Evolutionary conservation across 192 early-diverging fungal species (phyloP).

Genomic region (Backusella luteola): DNA sequence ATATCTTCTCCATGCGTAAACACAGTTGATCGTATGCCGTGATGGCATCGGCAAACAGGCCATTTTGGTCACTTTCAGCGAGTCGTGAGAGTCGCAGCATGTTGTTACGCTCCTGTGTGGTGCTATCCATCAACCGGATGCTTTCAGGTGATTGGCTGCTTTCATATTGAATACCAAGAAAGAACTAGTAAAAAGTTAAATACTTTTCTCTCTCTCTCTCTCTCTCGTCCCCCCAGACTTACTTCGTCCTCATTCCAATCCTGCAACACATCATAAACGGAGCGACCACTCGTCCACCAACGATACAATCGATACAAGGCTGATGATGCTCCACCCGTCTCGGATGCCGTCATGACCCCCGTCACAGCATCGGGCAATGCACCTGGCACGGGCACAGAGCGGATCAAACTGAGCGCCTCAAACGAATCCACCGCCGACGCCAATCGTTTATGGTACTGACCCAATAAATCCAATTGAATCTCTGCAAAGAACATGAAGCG

Average conservation of each 20-base stretch:
- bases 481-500: slow-evolving; percentile 56
- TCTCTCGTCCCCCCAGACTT: slow-evolving; percentile 5
- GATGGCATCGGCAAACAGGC: slow-evolving; percentile 10
- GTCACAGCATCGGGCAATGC: slow-evolving; percentile 52
- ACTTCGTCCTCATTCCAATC: slow-evolving; percentile 59
- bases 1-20: slow-evolving; percentile 42
- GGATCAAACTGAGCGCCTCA: slow-evolving; percentile 46
- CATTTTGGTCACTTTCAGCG: neutral
- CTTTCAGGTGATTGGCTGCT: slow-evolving; percentile 26
- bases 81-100: neutral
- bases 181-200: slow-evolving; percentile 39
- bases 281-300: slow-evolving; percentile 51
- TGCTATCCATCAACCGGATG: slow-evolving; percentile 6
- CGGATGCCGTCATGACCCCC: slow-evolving; percentile 40
- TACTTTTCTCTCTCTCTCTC: too few species aligned
- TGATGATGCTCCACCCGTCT: slow-evolving; percentile 31
- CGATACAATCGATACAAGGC: slow-evolving; percentile 49
- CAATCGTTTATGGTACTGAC: slow-evolving; percentile 52
- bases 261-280: slow-evolving; percentile 39
- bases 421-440: slow-evolving; percentile 50
- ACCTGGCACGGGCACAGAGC: slow-evolving; percentile 45
- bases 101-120: neutral
- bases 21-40: slow-evolving; percentile 30
- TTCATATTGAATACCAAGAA: slow-evolving; percentile 48
- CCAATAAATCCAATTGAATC: slow-evolving; percentile 62